Percentiles rank a stretch among this genome's conserved stretches.
These are phyloP conservation scores for Marasmius fiardii DNA, from an alignment of 1,284 basidiomycete species.

Conservation along the genomic window DNA sequence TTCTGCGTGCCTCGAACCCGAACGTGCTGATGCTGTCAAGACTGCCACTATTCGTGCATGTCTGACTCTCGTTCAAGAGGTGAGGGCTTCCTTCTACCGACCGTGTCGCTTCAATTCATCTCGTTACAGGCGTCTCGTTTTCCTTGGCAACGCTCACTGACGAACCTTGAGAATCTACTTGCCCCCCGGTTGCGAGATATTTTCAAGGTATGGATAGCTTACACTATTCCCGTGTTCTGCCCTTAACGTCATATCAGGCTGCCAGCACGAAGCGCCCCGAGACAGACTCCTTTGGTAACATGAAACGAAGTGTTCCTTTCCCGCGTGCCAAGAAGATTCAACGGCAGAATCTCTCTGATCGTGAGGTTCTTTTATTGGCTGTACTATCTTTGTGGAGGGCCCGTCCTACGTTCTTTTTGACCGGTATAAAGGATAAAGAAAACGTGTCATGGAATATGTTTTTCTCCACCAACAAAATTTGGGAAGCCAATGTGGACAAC, in stretches of 20 bases:
- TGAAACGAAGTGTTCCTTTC: slow-evolving; percentile 49
- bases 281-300: slow-evolving; percentile 50
- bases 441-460: slow-evolving; percentile 41
- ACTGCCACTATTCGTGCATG: slow-evolving; percentile 73
- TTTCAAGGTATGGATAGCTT: slow-evolving; percentile 43
- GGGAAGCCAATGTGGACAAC: slow-evolving; percentile 59
- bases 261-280: slow-evolving; percentile 49
- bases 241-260: slow-evolving; percentile 32
- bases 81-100: slow-evolving; percentile 23
- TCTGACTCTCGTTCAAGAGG: slow-evolving; percentile 45
- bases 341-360: slow-evolving; percentile 56
- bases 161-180: slow-evolving; percentile 41
- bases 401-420: slow-evolving; percentile 49
- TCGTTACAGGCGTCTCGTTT: slow-evolving; percentile 46
- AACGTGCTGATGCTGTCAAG: slow-evolving; percentile 77
- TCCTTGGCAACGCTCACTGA: slow-evolving; percentile 55
- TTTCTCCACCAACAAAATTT: slow-evolving; percentile 43
- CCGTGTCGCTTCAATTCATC: not conserved
- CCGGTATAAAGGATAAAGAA: slow-evolving; percentile 26
- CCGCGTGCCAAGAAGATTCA: slow-evolving; percentile 54
- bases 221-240: not conserved
- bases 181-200: slow-evolving; percentile 51
- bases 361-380: slow-evolving; percentile 63
- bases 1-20: slow-evolving; percentile 62
- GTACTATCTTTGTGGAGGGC: slow-evolving; percentile 67